Conservation (phyloP, 2,329 filamentous ascomycete genomes). For the Neurospora sp. region DNA sequence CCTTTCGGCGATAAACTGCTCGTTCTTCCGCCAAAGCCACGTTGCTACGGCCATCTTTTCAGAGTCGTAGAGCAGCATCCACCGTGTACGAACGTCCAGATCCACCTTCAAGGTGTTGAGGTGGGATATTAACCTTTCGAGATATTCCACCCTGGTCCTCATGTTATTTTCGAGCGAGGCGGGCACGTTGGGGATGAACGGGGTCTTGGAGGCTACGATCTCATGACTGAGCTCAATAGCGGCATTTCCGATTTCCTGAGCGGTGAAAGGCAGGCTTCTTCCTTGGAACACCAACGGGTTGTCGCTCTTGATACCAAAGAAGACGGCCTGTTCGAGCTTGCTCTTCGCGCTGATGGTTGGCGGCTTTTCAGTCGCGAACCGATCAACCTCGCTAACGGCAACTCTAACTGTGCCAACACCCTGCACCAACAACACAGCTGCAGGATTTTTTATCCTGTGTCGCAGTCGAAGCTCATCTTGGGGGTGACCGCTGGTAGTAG, state of each 20-base stretch:
- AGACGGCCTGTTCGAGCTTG: slow-evolving; percentile 90
- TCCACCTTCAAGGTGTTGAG: slow-evolving; percentile 56
- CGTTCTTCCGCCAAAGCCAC: slow-evolving; percentile 72
- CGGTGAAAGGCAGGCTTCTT: slow-evolving; percentile 54
- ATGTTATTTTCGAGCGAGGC: slow-evolving; percentile 77
- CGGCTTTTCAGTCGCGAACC: slow-evolving; percentile 47
- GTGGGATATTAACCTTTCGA: slow-evolving; percentile 66
- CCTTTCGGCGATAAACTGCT: slow-evolving; percentile 53
- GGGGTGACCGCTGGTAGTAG: slow-evolving; percentile 24
- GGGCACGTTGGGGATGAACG: slow-evolving; percentile 62
- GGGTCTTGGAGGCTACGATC: slow-evolving; percentile 67
- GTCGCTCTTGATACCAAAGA: slow-evolving; percentile 72
- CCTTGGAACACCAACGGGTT: slow-evolving; percentile 83
- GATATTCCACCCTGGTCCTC: slow-evolving; percentile 58
- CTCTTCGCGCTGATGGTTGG: slow-evolving; percentile 69
- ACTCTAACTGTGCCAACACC: slow-evolving; percentile 54
- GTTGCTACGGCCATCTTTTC: slow-evolving; percentile 80
- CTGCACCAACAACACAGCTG: slow-evolving; percentile 51
- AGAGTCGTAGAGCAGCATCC: slow-evolving; percentile 78
- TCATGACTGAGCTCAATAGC: slow-evolving; percentile 71
- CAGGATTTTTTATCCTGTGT: slow-evolving; percentile 50
- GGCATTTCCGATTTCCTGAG: slow-evolving; percentile 64
- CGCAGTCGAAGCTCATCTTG: slow-evolving; percentile 41
- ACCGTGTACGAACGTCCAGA: slow-evolving; percentile 59
- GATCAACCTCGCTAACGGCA: slow-evolving; percentile 47